A percentile compares a stretch with the other conserved stretches of the same genome.
These are phyloP conservation scores for Omphalea diandra DNA, from an alignment of 441 rosid genomes.

Conservation along the genomic window DNA sequence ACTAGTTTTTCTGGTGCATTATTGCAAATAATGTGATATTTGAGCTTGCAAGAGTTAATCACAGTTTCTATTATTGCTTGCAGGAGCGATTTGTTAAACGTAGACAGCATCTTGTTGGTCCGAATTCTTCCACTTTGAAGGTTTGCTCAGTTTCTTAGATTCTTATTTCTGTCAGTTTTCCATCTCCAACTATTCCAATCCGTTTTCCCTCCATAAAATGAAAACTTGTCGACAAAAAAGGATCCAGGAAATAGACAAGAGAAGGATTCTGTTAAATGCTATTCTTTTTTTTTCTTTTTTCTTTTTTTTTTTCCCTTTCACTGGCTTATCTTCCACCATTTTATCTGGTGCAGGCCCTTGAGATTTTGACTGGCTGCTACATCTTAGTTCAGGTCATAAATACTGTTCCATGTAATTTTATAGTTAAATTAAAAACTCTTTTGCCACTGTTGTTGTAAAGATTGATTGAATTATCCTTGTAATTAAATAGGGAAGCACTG, in stretches of 20 bases:
- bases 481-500: conserved; percentile 73
- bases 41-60: not conserved
- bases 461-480: conserved; percentile 2
- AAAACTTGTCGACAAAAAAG: not conserved
- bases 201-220: not conserved
- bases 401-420: conserved; percentile 21
- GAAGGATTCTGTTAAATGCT: too few relatives aligned
- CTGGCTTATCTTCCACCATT: conserved; percentile 22
- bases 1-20: not conserved
- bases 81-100: conserved; percentile 95
- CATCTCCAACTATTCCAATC: not conserved
- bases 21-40: not conserved
- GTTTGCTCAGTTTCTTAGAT: conserved; percentile 30
- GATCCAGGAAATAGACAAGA: too few relatives aligned
- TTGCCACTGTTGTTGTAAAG: conserved; percentile 4
- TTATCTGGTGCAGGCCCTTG: conserved; percentile 76
- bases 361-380: conserved; percentile 82
- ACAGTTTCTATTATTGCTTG: conserved; percentile 18
- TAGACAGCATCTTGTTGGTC: conserved; percentile 85
- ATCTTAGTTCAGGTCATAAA: conserved; percentile 80
- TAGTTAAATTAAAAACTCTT: conserved; percentile 3
- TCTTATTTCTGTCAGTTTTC: conserved; percentile 3
- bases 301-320: too few relatives aligned
- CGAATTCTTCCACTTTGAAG: conserved; percentile 91
- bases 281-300: conserved; percentile 1